Evolutionary conservation across 2,329 filamentous ascomycete genomes (phyloP), one percentile per base, ranked within the genome.

Genomic region (Alternaria conjuncta): DNA sequence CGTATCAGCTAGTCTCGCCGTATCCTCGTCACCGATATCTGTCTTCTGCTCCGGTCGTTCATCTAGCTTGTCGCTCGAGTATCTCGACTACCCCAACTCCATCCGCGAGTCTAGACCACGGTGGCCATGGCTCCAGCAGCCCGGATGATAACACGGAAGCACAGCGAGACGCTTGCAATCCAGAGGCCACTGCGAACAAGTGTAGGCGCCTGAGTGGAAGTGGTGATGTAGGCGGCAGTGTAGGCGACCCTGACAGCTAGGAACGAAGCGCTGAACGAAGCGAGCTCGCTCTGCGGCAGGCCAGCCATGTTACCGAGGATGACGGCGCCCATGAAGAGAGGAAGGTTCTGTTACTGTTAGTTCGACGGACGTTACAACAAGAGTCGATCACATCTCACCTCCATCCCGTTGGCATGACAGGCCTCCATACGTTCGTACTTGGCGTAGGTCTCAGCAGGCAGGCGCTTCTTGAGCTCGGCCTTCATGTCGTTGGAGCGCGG

Each of bases 341-440:
- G 81, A 57, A 85, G 73, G 56, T 81, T 83, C 73, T 65, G 32
- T 28, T 25, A 41, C 8, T n/a, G n/a, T 61, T 20, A 57, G 45
- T 23, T 9, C 9, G 4, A 46, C 45, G 10, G 23, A 15, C 11
- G 13, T n/a, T 6, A 15, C 25, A 23, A 13, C 9, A 18, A 12
- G 11, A 18, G 7, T 26, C 45, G 18, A 25, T 21, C 23, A 30
- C 44, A 3, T 55, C 60, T 44, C 13, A 67, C 67, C 57, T 86
- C 83, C 64, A 84, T 75, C 26, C 79, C 78, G 67, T 85, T 85
- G 26, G 79, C 75, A 64, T 84, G 82, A 32, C 82, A 84, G 6
- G 81, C 77, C 62, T 83, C 79, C 21, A 80, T 76, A 44, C 84
- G 82, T 72, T 85, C 82, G 56, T 79, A 85, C 8, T 72, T 76